phyloP scores from a whole-genome alignment of 371 early-diverging fungal genomes.

The Apophysomyces sp. region DNA sequence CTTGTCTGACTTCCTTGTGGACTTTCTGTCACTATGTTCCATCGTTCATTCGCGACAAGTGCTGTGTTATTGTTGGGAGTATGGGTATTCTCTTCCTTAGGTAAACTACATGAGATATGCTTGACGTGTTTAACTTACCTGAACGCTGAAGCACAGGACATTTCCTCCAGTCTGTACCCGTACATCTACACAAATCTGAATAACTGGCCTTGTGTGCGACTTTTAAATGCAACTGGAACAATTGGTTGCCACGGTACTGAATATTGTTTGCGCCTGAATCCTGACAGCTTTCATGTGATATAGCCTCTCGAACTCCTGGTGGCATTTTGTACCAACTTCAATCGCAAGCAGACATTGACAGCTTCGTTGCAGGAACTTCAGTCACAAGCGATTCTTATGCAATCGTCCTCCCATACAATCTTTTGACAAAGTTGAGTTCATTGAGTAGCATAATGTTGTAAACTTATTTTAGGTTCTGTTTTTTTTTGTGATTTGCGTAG shows the following conservation, averaged over 20 bases:
- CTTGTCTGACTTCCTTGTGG: no score
- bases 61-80: background rate
- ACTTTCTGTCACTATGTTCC: background rate
- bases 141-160: constrained; percentile 32
- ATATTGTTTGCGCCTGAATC: background rate
- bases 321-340: constrained; percentile 64
- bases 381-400: constrained; percentile 47
- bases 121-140: background rate
- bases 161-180: constrained; percentile 47
- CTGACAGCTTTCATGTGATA: background rate
- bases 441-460: background rate
- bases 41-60: background rate
- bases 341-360: constrained; percentile 48
- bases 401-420: constrained; percentile 58
- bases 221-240: constrained; percentile 54
- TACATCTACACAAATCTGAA: constrained; percentile 52
- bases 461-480: background rate
- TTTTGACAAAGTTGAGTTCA: constrained; percentile 55
- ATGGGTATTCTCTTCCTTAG: background rate
- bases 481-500: constrained; percentile 2
- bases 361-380: constrained; percentile 26
- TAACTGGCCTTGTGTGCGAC: constrained; percentile 61
- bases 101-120: background rate
- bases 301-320: constrained; percentile 27
- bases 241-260: constrained; percentile 62